Evolutionary conservation across 1,284 basidiomycete genomes (phyloP).

Genomic region (Exobasidium cylindrosporum): DNA sequence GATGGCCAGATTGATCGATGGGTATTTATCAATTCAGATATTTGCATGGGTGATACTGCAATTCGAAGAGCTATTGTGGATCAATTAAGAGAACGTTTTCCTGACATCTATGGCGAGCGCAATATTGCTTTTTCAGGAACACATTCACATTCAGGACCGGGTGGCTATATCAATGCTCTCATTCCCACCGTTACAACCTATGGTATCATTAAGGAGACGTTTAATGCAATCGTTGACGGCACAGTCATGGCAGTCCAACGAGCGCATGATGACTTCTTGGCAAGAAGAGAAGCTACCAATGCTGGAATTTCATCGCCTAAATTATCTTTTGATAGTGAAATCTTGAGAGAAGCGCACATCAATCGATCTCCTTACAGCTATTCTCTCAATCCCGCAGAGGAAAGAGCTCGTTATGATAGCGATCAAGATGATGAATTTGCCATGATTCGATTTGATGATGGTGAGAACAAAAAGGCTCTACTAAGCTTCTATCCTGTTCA

Average conservation of each 20-base stretch:
- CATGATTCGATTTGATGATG: conserved; percentile 38
- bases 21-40: conserved; percentile 73
- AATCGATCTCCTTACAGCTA: conserved; percentile 58
- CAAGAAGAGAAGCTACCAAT: conserved; percentile 15
- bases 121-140: conserved; percentile 76
- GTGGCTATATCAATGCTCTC: conserved; percentile 70
- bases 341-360: conserved; percentile 65
- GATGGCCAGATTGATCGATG: conserved; percentile 60
- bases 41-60: conserved; percentile 67
- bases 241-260: conserved; percentile 68
- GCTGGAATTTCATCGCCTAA: conserved; percentile 59
- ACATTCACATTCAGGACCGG: conserved; percentile 74
- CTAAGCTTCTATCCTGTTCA: conserved; percentile 72
- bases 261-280: conserved; percentile 64
- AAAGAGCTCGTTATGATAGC: conserved; percentile 37
- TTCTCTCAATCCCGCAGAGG: conserved; percentile 38
- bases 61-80: conserved; percentile 69
- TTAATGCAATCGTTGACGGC: conserved; percentile 69
- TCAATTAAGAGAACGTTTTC: conserved; percentile 62
- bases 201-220: conserved; percentile 65
- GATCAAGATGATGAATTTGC: conserved; percentile 46
- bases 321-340: conserved; percentile 68
- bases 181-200: conserved; percentile 73
- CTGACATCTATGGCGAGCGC: conserved; percentile 66
- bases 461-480: conserved; percentile 23